A percentile compares a stretch with the other conserved stretches of the same genome.
These are phyloP conservation scores for Tephrocybe sp. DNA, from an alignment of 768 basidiomycete genomes.

Conservation along the genomic window DNA sequence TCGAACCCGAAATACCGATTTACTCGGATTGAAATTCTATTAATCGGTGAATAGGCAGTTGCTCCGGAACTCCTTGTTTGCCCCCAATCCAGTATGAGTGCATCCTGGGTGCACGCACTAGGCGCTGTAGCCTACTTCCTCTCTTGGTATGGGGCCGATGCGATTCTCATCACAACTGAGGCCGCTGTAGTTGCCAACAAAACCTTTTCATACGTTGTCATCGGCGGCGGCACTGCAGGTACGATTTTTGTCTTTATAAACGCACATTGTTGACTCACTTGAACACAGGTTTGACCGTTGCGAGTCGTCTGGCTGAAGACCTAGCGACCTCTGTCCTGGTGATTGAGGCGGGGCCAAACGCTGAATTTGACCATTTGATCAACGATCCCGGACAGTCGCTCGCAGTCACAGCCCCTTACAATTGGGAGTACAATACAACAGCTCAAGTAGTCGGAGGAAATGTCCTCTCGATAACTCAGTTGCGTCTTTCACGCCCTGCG, in stretches of 20 bases:
- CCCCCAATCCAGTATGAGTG: too few species aligned
- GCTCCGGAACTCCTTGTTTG: too few species aligned
- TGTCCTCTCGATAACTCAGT: constrained; percentile 11
- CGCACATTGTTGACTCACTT: neutral
- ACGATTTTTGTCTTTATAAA: neutral
- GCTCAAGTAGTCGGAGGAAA: constrained; percentile 11
- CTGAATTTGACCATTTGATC: constrained; percentile 10
- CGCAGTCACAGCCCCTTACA: neutral
- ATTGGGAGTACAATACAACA: constrained; percentile 17
- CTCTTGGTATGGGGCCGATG: neutral
- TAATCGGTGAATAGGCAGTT: too few species aligned
- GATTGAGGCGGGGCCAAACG: constrained; percentile 17
- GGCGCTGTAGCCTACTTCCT: neutral
- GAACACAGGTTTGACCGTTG: constrained; percentile 10
- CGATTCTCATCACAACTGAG: constrained; percentile 11
- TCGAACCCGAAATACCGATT: too few species aligned
- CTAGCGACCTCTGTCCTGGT: constrained; percentile 5
- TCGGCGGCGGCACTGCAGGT: constrained; percentile 18
- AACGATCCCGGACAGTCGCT: constrained; percentile 15
- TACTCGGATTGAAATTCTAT: too few species aligned
- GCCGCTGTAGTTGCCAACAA: constrained; percentile 9
- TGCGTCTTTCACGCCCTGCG: neutral
- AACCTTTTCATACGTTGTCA: constrained; percentile 12
- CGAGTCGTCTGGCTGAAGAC: constrained; percentile 16
- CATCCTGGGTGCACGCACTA: too few species aligned